phyloP scores from a whole-genome alignment of 108 stramenopile genomes.

The Pseudonitzschia multistriata region DNA sequence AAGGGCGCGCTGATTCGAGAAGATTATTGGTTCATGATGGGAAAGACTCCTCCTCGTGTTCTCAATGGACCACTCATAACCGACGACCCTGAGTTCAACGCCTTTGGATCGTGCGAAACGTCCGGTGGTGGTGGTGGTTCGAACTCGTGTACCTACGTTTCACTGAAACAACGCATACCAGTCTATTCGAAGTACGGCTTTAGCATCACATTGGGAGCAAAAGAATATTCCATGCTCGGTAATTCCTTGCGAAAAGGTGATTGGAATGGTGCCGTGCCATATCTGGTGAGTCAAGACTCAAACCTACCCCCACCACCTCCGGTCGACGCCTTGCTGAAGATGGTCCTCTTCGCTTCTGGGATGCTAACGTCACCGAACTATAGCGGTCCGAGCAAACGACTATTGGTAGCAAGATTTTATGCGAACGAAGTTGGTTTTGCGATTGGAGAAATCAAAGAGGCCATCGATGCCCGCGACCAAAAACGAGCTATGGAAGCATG shows the following conservation, averaged over 20 bases:
- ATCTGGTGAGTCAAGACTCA: slow-evolving; percentile 29
- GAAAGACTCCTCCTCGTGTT: slow-evolving; percentile 55
- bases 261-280: slow-evolving; percentile 42
- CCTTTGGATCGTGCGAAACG: slow-evolving; percentile 62
- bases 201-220: slow-evolving; percentile 46
- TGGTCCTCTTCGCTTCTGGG: slow-evolving; percentile 59
- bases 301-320: slow-evolving; percentile 45
- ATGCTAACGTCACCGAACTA: slow-evolving; percentile 65
- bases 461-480: slow-evolving; percentile 44
- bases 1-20: slow-evolving; percentile 70
- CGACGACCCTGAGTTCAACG: slow-evolving; percentile 71
- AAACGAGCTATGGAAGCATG: slow-evolving; percentile 48
- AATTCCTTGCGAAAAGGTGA: slow-evolving; percentile 27
- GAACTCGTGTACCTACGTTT: slow-evolving; percentile 72
- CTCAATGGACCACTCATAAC: slow-evolving; percentile 42
- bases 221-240: slow-evolving; percentile 48
- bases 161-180: slow-evolving; percentile 62
- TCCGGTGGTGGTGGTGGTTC: slow-evolving; percentile 32
- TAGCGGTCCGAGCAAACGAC: slow-evolving; percentile 46
- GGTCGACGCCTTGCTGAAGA: slow-evolving; percentile 63
- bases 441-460: slow-evolving; percentile 36
- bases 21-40: slow-evolving; percentile 75
- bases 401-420: slow-evolving; percentile 69
- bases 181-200: slow-evolving; percentile 74
- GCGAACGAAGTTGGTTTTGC: slow-evolving; percentile 62